phyloP scores from a whole-genome alignment of 257 asterid genomes.

The Lycium ferocissimum region DNA sequence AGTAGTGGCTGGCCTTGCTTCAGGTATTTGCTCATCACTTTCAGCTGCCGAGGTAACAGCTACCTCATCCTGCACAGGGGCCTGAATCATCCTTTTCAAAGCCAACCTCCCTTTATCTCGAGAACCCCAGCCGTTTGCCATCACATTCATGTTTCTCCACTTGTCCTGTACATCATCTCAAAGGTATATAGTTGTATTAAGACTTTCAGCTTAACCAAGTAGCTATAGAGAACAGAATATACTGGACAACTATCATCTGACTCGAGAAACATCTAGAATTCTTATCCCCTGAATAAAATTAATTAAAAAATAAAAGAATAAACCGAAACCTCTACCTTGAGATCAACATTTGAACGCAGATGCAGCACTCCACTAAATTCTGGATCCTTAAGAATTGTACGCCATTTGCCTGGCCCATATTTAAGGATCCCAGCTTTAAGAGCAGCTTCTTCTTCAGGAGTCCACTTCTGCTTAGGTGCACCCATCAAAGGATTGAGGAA shows the following conservation, averaged over 20 bases:
- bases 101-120: conserved; percentile 79
- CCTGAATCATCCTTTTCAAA: conserved; percentile 65
- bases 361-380: conserved; percentile 73
- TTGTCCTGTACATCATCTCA: conserved; percentile 64
- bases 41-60: conserved; percentile 48
- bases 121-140: conserved; percentile 93
- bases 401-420: conserved; percentile 96
- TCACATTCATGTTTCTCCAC: conserved; percentile 97
- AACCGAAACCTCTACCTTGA: conserved; percentile 57
- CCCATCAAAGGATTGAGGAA: conserved; percentile 55
- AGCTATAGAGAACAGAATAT: not conserved
- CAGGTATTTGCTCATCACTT: conserved; percentile 69
- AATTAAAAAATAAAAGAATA: not conserved
- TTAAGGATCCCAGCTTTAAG: conserved; percentile 92
- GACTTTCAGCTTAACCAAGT: not conserved
- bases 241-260: not conserved
- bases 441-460: conserved; percentile 93
- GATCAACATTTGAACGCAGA: conserved; percentile 87
- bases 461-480: conserved; percentile 97
- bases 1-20: conserved; percentile 56
- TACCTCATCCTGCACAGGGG: conserved; percentile 63
- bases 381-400: conserved; percentile 88
- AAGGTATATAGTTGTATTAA: conserved; percentile 33
- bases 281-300: not conserved
- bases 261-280: not conserved